A percentile compares a stretch with the other conserved stretches of the same genome.
phyloP scores from a whole-genome alignment of 129 eudicot genomes.

The Escallonia rubra region DNA sequence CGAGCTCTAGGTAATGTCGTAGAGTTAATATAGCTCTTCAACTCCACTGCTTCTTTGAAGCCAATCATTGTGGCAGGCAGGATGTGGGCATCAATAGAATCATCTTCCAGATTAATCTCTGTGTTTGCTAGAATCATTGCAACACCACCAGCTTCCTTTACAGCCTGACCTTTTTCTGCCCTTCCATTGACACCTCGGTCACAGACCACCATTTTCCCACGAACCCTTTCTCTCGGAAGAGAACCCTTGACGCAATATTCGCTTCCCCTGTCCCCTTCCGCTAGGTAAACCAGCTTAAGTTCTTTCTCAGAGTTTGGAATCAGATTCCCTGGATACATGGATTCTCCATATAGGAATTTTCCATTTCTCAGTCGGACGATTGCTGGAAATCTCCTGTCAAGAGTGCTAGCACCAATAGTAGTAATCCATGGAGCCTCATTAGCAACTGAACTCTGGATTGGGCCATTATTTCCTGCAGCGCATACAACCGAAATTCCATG shows the following conservation, averaged over 20 bases:
- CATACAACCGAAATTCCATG: slow-evolving; percentile 84
- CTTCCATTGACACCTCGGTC: slow-evolving; percentile 87
- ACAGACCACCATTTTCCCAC: slow-evolving; percentile 85
- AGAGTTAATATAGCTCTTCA: slow-evolving; percentile 66
- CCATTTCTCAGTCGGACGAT: slow-evolving; percentile 50
- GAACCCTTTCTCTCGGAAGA: slow-evolving; percentile 57
- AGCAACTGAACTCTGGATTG: slow-evolving; percentile 69
- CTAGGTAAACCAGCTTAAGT: slow-evolving; percentile 59
- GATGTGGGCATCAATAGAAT: slow-evolving; percentile 84
- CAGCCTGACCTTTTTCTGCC: slow-evolving; percentile 84
- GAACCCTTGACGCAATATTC: slow-evolving; percentile 77
- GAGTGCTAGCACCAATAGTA: slow-evolving; percentile 92
- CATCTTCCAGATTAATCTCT: slow-evolving; percentile 77
- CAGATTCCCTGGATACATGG: slow-evolving; percentile 76
- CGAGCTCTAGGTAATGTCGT: slow-evolving; percentile 56
- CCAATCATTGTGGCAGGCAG: slow-evolving; percentile 88
- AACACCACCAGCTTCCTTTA: slow-evolving; percentile 82
- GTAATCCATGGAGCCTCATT: slow-evolving; percentile 97
- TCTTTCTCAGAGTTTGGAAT: slow-evolving; percentile 27
- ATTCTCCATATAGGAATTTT: slow-evolving; percentile 73
- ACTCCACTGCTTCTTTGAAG: slow-evolving; percentile 42
- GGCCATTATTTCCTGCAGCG: slow-evolving; percentile 96
- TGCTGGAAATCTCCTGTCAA: slow-evolving; percentile 87
- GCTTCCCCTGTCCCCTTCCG: slow-evolving; percentile 52
- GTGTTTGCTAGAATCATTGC: slow-evolving; percentile 91